These are phyloP conservation scores for Rhodofomes roseus DNA, from an alignment of 1,284 basidiomycete genomes.

Conservation along the genomic window DNA sequence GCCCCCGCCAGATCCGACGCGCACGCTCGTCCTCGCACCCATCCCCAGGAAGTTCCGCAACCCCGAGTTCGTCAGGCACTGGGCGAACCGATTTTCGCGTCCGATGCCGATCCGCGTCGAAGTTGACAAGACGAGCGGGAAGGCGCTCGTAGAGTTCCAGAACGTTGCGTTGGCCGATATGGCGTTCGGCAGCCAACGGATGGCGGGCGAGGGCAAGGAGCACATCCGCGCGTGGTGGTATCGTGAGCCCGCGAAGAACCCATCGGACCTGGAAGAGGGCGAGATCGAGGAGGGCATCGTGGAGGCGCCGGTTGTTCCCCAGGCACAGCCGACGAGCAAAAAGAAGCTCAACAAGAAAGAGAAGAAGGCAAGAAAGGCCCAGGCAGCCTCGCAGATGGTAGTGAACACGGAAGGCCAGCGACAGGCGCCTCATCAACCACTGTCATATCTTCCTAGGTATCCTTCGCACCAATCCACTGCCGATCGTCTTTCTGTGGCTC, in stretches of 20 bases:
- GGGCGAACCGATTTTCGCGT: constrained; percentile 41
- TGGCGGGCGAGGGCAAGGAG: constrained; percentile 40
- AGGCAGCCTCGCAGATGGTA: neutral
- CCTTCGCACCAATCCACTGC: no score
- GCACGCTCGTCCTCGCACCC: constrained; percentile 58
- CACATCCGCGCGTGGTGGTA: constrained; percentile 58
- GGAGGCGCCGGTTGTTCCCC: neutral
- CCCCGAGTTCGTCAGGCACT: constrained; percentile 29
- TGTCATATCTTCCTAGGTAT: no score
- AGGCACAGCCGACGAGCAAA: neutral
- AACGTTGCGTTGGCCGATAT: constrained; percentile 39
- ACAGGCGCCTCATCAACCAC: no score
- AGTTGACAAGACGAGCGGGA: constrained; percentile 35
- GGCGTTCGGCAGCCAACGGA: constrained; percentile 48
- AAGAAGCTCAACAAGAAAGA: constrained; percentile 16
- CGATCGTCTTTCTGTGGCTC: neutral
- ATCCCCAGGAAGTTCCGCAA: constrained; percentile 50
- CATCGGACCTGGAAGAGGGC: constrained; percentile 25
- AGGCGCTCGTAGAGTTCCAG: constrained; percentile 53
- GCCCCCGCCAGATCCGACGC: constrained; percentile 37
- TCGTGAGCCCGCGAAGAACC: constrained; percentile 10
- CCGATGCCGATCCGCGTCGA: constrained; percentile 35
- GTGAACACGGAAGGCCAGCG: no score
- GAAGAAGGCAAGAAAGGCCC: constrained; percentile 15
- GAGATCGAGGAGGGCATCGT: constrained; percentile 23